Evolutionary conservation across 2,329 filamentous ascomycete genomes (phyloP), one percentile per base, ranked within the genome.

Genomic region (Ascochyta rabiei): DNA sequence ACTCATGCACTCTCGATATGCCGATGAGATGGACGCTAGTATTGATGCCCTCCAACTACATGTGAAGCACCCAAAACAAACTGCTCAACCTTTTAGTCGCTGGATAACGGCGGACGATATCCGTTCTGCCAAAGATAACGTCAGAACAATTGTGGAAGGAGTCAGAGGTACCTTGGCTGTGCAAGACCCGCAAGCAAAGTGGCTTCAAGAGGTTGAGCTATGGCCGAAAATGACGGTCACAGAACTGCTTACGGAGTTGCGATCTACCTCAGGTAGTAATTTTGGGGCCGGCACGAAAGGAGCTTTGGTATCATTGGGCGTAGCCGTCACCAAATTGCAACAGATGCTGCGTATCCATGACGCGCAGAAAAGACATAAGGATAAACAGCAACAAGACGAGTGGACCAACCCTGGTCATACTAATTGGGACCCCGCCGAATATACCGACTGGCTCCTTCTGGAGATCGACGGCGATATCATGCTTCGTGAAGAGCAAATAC

Each of bases 401-500:
- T 60, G 69, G 12, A 53, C 50, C 0, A 84, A 82, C 21, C 1
- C 31, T 0, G 85, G 83, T 0, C 86, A 89, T 61, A 66, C 63
- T 0, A 78, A 86, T 26, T 89, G 86, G 86, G 64, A 76, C 2
- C 81, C 84, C 0, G n/a, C 67, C 0, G 71, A 83, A 0, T 69
- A 80, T 28, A 78, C 85, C 0, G 87, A 90, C 62, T 89, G 86
- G 83, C 68, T 90, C 0, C 74, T 90, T 0, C 71, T 91, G 0
- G 87, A 90, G 57, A 81, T 90, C 13, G 88, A 90, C 46, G 78
- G 81, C 0, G 80, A 88, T 53, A 70, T 90, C 2, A 75, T 87
- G 24, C 85, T 90, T 47, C 81, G 88, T 0, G 75, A 79, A 0
- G 81, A 83, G 2, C 87, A 90, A 59, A 77, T 87, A 0, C 78